Evolutionary conservation across 1,284 basidiomycete genomes (phyloP), one percentile per base, ranked within the genome.

Genomic region (Stereum hirsutum): DNA sequence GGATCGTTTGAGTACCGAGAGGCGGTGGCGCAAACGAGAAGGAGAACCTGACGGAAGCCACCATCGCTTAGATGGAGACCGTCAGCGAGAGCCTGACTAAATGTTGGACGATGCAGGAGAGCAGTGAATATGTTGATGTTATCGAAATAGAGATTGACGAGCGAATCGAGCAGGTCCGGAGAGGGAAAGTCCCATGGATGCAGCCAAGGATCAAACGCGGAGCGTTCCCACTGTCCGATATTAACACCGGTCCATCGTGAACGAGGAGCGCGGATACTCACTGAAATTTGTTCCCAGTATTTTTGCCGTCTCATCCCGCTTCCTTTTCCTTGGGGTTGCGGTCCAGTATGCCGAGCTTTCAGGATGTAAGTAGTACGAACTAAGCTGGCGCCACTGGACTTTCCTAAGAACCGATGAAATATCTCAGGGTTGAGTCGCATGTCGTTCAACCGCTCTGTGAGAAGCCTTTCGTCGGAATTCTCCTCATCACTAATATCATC

Each of bases 351-450:
- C 48, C 78, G 74, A 31, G 75, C 70, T 56, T 84, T 87, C n/a
- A 86, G 61, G 44, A 78, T 74, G 19, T 85, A 69, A 12, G 84
- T 78, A 2, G 74, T 70, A 34, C 75, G 74, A 35, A 89, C 62
- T 8, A 89, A 69, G 62, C 75, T 75, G 1, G 77, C 70, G 4
- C 76, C 76, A 41, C 82, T 86, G 1, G 80, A 81, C 54, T 85
- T 82, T 1, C 85, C 85, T 49, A 82, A 81, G 58, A 84, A 88
- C 7, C 80, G 67, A 30, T 66, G 61, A 2, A 66, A 58, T 2
- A 48, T n/a, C n/a, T n/a, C 49, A 0, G 63, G 58, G 23, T 63
- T 46, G 10, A 74, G 44, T 1, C 55, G 49, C 21, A 72, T 47
- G 5, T 52, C 49, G 34, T 59, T 61, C 14, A 75, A 44, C n/a